These are phyloP conservation scores for Pythium sp. DNA, from an alignment of 352 stramenopile genomes.

Conservation along the genomic window DNA sequence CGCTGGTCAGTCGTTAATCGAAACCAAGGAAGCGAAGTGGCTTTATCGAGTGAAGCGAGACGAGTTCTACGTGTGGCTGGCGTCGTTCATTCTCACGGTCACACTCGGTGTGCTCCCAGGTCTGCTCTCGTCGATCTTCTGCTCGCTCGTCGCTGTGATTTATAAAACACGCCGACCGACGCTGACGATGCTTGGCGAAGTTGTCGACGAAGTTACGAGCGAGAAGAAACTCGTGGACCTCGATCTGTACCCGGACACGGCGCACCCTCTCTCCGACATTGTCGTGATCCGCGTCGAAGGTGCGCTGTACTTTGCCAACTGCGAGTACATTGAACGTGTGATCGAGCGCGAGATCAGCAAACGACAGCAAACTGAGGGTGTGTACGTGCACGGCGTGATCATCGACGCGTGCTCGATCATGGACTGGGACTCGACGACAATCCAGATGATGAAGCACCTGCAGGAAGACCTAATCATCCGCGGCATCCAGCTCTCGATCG, in stretches of 20 bases:
- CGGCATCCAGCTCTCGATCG: slow-evolving; percentile 70
- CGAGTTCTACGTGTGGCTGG: slow-evolving; percentile 61
- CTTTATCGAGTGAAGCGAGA: slow-evolving; percentile 70
- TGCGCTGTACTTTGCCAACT: slow-evolving; percentile 63
- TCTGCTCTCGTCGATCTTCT: slow-evolving; percentile 53
- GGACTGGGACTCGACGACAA: slow-evolving; percentile 83
- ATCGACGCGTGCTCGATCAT: slow-evolving; percentile 79
- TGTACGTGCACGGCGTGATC: slow-evolving; percentile 50
- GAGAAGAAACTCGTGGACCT: slow-evolving; percentile 45
- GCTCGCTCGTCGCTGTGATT: slow-evolving; percentile 50
- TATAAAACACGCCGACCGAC: slow-evolving; percentile 53
- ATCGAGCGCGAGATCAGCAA: slow-evolving; percentile 45
- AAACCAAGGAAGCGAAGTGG: slow-evolving; percentile 80
- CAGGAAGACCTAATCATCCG: slow-evolving; percentile 54
- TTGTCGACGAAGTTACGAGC: slow-evolving; percentile 28
- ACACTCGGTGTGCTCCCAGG: slow-evolving; percentile 46
- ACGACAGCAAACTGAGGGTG: slow-evolving; percentile 35
- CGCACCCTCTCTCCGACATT: slow-evolving; percentile 37
- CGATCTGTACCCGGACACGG: slow-evolving; percentile 39
- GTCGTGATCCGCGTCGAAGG: slow-evolving; percentile 53
- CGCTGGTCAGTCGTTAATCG: slow-evolving; percentile 83
- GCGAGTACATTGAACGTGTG: slow-evolving; percentile 54
- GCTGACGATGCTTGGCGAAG: slow-evolving; percentile 44
- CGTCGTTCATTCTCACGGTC: slow-evolving; percentile 52
- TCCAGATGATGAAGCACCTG: slow-evolving; percentile 85